Evolutionary conservation across 176 grass and related monocot genomes (phyloP), one percentile per base, ranked within the genome.

Genomic region (Triticum monococcum): DNA sequence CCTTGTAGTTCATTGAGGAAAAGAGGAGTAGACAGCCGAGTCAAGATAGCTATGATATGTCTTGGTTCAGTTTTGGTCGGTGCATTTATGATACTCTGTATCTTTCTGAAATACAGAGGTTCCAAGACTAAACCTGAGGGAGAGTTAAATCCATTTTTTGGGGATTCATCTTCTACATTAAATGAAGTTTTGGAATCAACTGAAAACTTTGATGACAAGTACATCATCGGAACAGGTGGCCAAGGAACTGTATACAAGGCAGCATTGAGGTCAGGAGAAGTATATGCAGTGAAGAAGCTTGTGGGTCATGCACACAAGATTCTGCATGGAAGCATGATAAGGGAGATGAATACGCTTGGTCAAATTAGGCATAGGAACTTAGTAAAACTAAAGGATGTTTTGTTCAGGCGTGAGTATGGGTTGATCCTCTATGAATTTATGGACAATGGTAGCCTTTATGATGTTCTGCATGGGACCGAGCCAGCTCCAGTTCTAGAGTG

Each of bases 391-490:
- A 87, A 82, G 5, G 81, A 92, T 17, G 93, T 93, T 75, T 93
- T 86, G 87, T 66, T 91, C 75, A 91, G 83, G 69, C 79, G 25
- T 24, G 91, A 95, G 32, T 92, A 90, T 43, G 92, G 92, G 10
- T 90, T 97, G 64, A 93, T 97, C 76, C 86, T 93, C 7, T 98
- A 95, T 48, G 83, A 95, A 31, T 92, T 87, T 69, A 98, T 95
- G 93, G 93, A 92, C 16, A 89, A 93, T 12, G 96, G 96, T 24
- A 98, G 96, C 64, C 88, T 95, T 32, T 68, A 94, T 54, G 87
- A 95, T 89, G 88, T 98, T 50, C 81, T 98, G n/a, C 93, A 98
- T 40, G 91, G 86, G 67, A 65, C 65, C 22, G 52, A 82, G 38
- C 85, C 83, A 18, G 77, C 72, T 31, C 86, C 83, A 37, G 64